A percentile compares a stretch with the other conserved stretches of the same genome.
Conservation (phyloP, 768 basidiomycete genomes). For the Tremella yokohamensis region DNA sequence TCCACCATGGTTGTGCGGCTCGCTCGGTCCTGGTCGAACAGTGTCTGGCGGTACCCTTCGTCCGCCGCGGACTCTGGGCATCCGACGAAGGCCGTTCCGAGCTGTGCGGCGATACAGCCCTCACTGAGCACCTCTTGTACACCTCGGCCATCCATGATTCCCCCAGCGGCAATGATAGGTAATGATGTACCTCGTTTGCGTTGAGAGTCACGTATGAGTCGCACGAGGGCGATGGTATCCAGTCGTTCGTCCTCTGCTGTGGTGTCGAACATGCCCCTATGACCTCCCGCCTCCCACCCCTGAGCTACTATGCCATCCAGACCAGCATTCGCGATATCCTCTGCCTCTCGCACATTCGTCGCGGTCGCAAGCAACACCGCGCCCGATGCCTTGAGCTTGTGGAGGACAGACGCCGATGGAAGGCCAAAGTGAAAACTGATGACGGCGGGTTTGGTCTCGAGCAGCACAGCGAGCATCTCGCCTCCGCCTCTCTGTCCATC, state of each 20-base stretch:
- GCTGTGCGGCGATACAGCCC: conserved; percentile 32
- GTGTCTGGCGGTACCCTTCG: conserved; percentile 21
- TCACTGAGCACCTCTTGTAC: conserved; percentile 24
- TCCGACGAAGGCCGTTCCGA: conserved; percentile 41
- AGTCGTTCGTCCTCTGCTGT: conserved; percentile 24
- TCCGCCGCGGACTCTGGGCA: conserved; percentile 38
- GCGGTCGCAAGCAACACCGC: conserved; percentile 26
- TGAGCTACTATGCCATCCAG: conserved; percentile 42
- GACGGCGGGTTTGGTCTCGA: conserved; percentile 26
- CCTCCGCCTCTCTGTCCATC: no score
- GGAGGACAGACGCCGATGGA: conserved; percentile 15
- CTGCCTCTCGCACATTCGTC: conserved; percentile 31
- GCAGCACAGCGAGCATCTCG: conserved; percentile 27
- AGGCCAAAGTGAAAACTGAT: conserved; percentile 46
- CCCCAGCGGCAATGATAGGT: conserved; percentile 42
- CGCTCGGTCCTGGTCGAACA: conserved; percentile 5
- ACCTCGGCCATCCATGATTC: conserved; percentile 41
- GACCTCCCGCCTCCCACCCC: conserved; percentile 41
- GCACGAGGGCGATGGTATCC: conserved; percentile 22
- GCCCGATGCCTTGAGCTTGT: conserved; percentile 19
- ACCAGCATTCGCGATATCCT: conserved; percentile 17
- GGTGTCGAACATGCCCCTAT: conserved; percentile 37
- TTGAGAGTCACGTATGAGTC: conserved; percentile 8
- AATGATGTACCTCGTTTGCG: background rate
- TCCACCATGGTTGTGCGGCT: conserved; percentile 24